A percentile compares a stretch with the other conserved stretches of the same genome.
phyloP scores from a whole-genome alignment of 78 protist genomes.

The Dictyostelium brefeldianum region DNA sequence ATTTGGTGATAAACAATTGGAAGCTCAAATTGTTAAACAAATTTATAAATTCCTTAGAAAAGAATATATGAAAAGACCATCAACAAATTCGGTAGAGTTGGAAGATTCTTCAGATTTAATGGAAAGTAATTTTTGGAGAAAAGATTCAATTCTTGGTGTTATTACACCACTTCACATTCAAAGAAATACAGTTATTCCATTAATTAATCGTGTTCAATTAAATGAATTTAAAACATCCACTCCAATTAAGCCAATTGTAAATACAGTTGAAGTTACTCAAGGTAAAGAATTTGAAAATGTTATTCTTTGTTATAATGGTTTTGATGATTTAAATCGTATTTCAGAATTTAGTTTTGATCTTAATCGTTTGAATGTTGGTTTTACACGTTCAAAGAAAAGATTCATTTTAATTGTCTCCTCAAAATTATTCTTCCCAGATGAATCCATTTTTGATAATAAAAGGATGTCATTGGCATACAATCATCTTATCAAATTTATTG shows the following conservation, averaged over 20 bases:
- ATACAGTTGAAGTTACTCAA: slow-evolving; percentile 60
- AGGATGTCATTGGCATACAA: slow-evolving; percentile 29
- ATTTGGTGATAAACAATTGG: slow-evolving; percentile 35
- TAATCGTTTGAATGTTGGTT: slow-evolving; percentile 64
- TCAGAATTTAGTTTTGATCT: slow-evolving; percentile 51
- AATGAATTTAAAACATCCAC: not conserved
- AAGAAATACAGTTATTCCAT: slow-evolving; percentile 23
- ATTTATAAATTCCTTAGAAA: slow-evolving; percentile 35
- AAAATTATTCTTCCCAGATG: slow-evolving; percentile 36
- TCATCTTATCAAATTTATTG: slow-evolving; percentile 8
- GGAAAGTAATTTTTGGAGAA: slow-evolving; percentile 34
- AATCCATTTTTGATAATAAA: slow-evolving; percentile 29
- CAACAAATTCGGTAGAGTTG: not conserved
- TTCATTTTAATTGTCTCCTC: slow-evolving; percentile 40
- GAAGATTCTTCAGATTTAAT: not conserved
- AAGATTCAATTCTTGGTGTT: slow-evolving; percentile 15
- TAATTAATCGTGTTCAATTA: not conserved
- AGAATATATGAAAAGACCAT: not conserved
- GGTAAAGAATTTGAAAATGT: slow-evolving; percentile 72
- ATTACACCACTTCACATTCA: slow-evolving; percentile 65
- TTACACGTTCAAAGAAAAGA: slow-evolving; percentile 51
- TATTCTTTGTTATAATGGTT: slow-evolving; percentile 68
- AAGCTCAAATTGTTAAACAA: slow-evolving; percentile 41
- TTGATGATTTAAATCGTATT: slow-evolving; percentile 13
- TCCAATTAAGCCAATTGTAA: slow-evolving; percentile 10